phyloP scores from a whole-genome alignment of 805 yeast species.

The Suhomyces sp. region DNA sequence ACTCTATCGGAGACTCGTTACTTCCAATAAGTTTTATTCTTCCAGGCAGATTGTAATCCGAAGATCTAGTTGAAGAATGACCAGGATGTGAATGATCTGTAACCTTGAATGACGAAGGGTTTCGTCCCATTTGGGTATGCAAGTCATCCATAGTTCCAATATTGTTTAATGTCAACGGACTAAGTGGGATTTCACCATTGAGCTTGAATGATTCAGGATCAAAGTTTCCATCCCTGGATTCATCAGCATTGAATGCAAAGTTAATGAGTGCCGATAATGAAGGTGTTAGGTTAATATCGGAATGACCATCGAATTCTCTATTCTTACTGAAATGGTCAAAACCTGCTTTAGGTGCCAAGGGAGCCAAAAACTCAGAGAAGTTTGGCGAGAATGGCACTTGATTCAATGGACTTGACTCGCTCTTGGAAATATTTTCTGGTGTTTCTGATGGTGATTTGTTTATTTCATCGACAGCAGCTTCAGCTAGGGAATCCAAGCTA shows the following conservation, averaged over 20 bases:
- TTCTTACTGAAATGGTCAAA: not conserved
- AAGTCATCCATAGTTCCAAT: not conserved
- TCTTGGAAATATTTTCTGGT: not conserved
- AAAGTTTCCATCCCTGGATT: conserved; percentile 10
- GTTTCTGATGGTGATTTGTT: conserved; percentile 9
- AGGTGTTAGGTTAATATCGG: conserved; percentile 33
- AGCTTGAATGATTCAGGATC: conserved; percentile 14
- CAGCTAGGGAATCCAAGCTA: conserved; percentile 32
- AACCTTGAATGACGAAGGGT: not conserved
- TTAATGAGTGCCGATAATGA: conserved; percentile 39
- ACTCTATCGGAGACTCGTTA: conserved; percentile 1
- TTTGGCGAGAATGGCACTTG: conserved; percentile 14
- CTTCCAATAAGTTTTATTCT: conserved; percentile 2
- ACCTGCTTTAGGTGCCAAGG: no score
- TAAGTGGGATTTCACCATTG: conserved; percentile 24
- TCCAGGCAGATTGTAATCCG: not conserved
- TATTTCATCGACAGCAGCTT: conserved; percentile 35
- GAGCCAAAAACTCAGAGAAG: conserved; percentile 11
- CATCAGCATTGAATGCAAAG: conserved; percentile 31
- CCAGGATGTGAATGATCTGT: no score
- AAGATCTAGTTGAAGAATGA: not conserved
- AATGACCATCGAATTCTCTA: not conserved
- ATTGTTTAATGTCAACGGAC: conserved; percentile 22
- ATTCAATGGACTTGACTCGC: conserved; percentile 2
- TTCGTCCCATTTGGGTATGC: not conserved